phyloP scores from a whole-genome alignment of 2,329 filamentous ascomycete genomes.

The Arthrobotrys conoides region DNA sequence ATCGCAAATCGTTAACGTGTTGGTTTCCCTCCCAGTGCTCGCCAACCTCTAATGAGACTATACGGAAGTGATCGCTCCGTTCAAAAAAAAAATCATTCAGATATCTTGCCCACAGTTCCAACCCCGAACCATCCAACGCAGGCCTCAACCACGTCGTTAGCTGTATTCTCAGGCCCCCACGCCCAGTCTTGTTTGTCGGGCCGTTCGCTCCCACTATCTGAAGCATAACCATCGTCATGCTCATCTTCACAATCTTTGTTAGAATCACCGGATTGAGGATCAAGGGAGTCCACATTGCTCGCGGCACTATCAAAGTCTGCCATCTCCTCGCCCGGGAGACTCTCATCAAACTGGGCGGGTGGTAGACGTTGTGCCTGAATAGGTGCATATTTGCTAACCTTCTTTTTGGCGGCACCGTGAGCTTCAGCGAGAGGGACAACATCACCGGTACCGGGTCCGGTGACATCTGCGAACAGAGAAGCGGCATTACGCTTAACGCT shows the following conservation, averaged over 20 bases:
- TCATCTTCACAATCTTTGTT: conserved; percentile 15
- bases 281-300: conserved; percentile 51
- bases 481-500: conserved; percentile 49
- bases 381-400: conserved; percentile 4
- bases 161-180: conserved; percentile 51
- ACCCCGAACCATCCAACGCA: conserved; percentile 58
- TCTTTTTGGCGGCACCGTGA: background rate
- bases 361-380: conserved; percentile 30
- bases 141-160: conserved; percentile 51
- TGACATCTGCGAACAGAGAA: conserved; percentile 43
- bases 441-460: background rate
- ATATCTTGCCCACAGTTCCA: conserved; percentile 41
- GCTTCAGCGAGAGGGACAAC: background rate
- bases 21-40: background rate
- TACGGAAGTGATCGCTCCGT: background rate
- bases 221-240: conserved; percentile 55
- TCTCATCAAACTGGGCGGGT: conserved; percentile 48
- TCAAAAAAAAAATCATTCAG: conserved; percentile 19
- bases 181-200: conserved; percentile 55
- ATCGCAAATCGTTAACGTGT: background rate
- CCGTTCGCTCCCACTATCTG: conserved; percentile 55
- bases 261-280: conserved; percentile 44
- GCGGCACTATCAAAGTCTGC: conserved; percentile 29
- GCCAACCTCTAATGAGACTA: background rate
- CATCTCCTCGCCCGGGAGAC: conserved; percentile 19